phyloP scores from a whole-genome alignment of 331 rosid species.

The Acacia pycnantha region DNA sequence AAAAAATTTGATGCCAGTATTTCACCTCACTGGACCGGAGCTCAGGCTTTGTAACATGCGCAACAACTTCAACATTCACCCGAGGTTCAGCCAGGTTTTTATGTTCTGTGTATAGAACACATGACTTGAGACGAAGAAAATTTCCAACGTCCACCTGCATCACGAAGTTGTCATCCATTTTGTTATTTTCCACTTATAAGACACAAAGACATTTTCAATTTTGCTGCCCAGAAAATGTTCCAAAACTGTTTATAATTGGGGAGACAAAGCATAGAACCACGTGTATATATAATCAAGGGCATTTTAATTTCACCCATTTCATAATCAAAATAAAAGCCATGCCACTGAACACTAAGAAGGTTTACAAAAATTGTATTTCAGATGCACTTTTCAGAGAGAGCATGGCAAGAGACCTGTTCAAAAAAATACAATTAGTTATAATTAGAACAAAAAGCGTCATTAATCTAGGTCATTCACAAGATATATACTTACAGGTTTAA shows the following conservation, averaged over 20 bases:
- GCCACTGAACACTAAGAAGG: background rate
- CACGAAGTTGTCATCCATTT: constrained; percentile 17
- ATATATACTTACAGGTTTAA: constrained; percentile 76
- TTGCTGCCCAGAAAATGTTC: background rate
- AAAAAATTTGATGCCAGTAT: constrained; percentile 10
- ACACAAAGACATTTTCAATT: no score
- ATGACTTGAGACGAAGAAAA: constrained; percentile 83
- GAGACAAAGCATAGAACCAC: background rate
- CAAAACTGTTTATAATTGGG: background rate
- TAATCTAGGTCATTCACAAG: background rate
- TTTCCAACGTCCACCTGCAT: constrained; percentile 95
- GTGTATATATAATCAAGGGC: background rate
- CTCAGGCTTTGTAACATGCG: constrained; percentile 93
- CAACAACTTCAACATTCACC: constrained; percentile 84
- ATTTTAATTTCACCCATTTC: background rate
- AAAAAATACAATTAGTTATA: constrained; percentile 1
- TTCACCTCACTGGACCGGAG: constrained; percentile 82
- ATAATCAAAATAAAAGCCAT: background rate
- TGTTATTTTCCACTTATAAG: constrained; percentile 9
- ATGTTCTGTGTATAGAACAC: constrained; percentile 81
- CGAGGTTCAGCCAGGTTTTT: constrained; percentile 59
- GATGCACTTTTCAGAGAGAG: background rate
- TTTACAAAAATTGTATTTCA: background rate
- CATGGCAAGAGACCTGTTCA: background rate
- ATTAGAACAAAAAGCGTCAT: background rate